These are phyloP conservation scores for Huntiella moniliformis DNA, from an alignment of 2,329 filamentous ascomycete genomes.

Conservation along the genomic window DNA sequence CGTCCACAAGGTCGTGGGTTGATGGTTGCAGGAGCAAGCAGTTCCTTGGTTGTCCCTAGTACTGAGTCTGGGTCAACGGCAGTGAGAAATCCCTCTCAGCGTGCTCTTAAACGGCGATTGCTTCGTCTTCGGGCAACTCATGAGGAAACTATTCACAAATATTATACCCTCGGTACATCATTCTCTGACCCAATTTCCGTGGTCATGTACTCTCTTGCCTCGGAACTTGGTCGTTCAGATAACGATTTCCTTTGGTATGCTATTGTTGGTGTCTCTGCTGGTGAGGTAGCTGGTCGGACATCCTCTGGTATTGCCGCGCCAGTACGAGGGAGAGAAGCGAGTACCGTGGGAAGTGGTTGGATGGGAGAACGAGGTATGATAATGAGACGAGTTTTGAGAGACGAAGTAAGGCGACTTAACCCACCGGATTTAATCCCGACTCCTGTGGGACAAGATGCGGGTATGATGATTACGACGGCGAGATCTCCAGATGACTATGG, in stretches of 20 bases:
- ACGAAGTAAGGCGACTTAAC: conserved; percentile 87
- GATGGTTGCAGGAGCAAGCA: conserved; percentile 31
- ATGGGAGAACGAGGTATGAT: conserved; percentile 64
- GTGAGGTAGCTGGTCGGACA: conserved; percentile 77
- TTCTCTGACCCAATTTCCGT: conserved; percentile 92
- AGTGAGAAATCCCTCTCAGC: conserved; percentile 34
- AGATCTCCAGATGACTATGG: conserved; percentile 77
- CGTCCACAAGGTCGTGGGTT: conserved; percentile 42
- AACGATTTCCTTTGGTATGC: conserved; percentile 91
- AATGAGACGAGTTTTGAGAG: conserved; percentile 68
- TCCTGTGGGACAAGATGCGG: conserved; percentile 42
- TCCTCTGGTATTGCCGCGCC: conserved; percentile 56
- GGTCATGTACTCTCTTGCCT: conserved; percentile 84
- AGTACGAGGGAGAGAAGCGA: conserved; percentile 28
- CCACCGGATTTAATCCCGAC: conserved; percentile 43
- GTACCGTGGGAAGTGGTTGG: conserved; percentile 49
- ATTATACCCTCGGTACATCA: conserved; percentile 73
- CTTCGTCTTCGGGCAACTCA: conserved; percentile 60
- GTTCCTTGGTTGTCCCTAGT: conserved; percentile 17
- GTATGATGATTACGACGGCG: conserved; percentile 78
- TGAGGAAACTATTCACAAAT: conserved; percentile 55
- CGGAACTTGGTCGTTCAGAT: conserved; percentile 86
- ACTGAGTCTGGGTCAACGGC: neutral
- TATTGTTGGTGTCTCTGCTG: conserved; percentile 85
- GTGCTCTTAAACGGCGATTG: conserved; percentile 52